A percentile compares a stretch with the other conserved stretches of the same genome.
Evolutionary conservation across 495 filamentous ascomycete species (phyloP).

Genomic region (Penicillium chermesinum): DNA sequence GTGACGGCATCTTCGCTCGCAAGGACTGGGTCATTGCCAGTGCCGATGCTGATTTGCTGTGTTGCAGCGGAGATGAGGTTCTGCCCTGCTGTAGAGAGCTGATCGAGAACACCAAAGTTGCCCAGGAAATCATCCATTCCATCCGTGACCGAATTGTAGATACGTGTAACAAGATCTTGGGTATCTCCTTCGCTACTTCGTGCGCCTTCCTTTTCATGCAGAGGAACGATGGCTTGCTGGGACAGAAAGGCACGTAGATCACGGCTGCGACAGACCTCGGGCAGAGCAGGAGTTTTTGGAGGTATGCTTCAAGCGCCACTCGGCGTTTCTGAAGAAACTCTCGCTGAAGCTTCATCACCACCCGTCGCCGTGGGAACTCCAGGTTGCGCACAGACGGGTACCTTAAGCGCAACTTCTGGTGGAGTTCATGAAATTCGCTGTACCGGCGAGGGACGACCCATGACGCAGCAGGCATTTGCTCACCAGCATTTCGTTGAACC

Average conservation of each 20-base stretch:
- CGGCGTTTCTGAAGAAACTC: slow-evolving; percentile 91
- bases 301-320: slow-evolving; percentile 75
- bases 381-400: slow-evolving; percentile 84
- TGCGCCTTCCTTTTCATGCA: slow-evolving; percentile 38
- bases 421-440: slow-evolving; percentile 94
- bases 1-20: slow-evolving; percentile 58
- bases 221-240: slow-evolving; percentile 69
- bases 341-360: slow-evolving; percentile 93
- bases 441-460: slow-evolving; percentile 81
- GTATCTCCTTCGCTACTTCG: slow-evolving; percentile 52
- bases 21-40: slow-evolving; percentile 31
- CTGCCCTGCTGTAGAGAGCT: slow-evolving; percentile 86
- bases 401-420: slow-evolving; percentile 76
- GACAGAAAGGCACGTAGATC: slow-evolving; percentile 93
- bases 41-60: slow-evolving; percentile 54
- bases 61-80: slow-evolving; percentile 88
- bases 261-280: slow-evolving; percentile 89
- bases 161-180: slow-evolving; percentile 85
- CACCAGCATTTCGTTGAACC: slow-evolving; percentile 81
- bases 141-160: slow-evolving; percentile 94
- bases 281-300: slow-evolving; percentile 79
- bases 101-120: slow-evolving; percentile 92
- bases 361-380: slow-evolving; percentile 84
- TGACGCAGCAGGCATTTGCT: slow-evolving; percentile 79
- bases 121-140: slow-evolving; percentile 98